Base-by-base conservation (phyloP, 805 yeast species). In the Candida stauntonica region DNA sequence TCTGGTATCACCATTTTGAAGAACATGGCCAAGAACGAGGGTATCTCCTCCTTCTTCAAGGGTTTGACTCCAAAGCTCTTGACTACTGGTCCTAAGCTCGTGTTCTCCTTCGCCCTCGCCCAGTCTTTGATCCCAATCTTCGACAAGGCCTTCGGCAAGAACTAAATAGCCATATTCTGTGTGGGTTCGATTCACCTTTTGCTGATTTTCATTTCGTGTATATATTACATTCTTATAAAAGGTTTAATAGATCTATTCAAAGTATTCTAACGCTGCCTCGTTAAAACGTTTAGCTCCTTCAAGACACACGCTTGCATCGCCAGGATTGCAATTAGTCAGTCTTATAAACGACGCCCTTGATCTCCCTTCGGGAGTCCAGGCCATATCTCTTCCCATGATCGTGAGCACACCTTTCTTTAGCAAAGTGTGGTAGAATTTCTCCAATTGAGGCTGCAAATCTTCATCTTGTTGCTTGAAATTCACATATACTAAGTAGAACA, bases 51-150 rank as follows among this genome's bases (percentile, higher is more conserved):
- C 13, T 93, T 91, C 70, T 91, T 93, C 77, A 91, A 91, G 70
- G 99, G 99, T 31, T 76, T 93, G 59, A 86, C 95, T 44, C 99
- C 99, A 45, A 93, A 93, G 67, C 75, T 93, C 58, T 75, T 93
- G 63, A 93, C 99, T 34, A 89, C 99, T 26, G 99, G 99, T 51
- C 99, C 99, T 39, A 93, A 93, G 70, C 77, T 93, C 57, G 99
- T 93, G 38, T 93, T 93, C 64, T 86, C 96, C n/a, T 91, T 91
- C 60, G 99, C 99, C 8, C 69, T 91, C 63, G 99, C 99, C 31
- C 99, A 91, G 70, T 75, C 96, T 29, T 77, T 93, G 70, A 93
- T 93, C 52, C 99, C 99, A 44, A 95, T 95, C 44, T 88, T 89
- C 55, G 99, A 93, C 64, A 78, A 78, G 51, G 51, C 82, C 41